Evolutionary conservation across 768 basidiomycete genomes (phyloP), one percentile per base, ranked within the genome.

Genomic region (Tricholoma saponaceum): DNA sequence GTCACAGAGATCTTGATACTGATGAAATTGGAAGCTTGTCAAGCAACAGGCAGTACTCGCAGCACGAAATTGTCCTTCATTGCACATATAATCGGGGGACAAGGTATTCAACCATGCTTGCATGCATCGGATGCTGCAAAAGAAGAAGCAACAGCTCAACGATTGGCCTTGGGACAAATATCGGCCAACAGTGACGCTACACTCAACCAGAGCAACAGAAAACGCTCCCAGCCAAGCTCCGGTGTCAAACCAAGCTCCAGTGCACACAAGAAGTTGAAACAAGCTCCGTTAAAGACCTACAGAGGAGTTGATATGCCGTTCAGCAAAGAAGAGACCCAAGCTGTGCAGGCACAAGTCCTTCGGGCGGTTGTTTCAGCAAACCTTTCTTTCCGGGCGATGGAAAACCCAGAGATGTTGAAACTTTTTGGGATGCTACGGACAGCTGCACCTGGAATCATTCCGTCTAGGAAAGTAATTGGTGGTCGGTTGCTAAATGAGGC

Each of bases 271-370:
- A 51, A 51, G 33, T 33, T 32, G n/a, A 51, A 32, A 23, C 50
- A 51, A n/a, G 50, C 50, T 32, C 50, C 50, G 33, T 18, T 51
- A 18, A 51, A 51, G 50, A 51, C 50, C 9, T 51, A 26, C 50
- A 18, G 28, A 26, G 50, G 50, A 32, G 50, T 51, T 30, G 50
- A 51, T 51, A 32, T 51, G 50, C 50, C 16, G 14, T 51, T 51
- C n/a, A 51, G 30, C 28, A 51, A 32, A 32, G 50, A 51, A 51
- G 50, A 51, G 50, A 51, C 28, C 18, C 4, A 22, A 18, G 28
- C 25, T 20, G 49, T 50, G 16, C 49, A 50, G 30, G 49, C 49
- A 25, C 49, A 50, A 25, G 49, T 50, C 22, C 49, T 50, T 50
- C 13, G 25, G 16, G 49, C 26, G 8, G 49, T 50, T 50, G 28